Base-by-base conservation (phyloP, 202 grass and related monocot species). In the Hordeum pubiflorum region DNA sequence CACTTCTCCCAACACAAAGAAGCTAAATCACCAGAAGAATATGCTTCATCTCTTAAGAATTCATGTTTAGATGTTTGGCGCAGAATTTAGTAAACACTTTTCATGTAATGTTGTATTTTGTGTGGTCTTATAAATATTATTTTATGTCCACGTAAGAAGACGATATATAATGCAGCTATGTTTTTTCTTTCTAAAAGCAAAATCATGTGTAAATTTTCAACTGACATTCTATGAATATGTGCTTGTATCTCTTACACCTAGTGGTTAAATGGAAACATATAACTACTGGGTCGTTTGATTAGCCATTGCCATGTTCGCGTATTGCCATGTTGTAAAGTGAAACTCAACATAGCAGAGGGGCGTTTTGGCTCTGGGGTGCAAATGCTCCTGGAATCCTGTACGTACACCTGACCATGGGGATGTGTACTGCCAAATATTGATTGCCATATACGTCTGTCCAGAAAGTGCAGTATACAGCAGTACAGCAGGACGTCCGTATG, bases 11-110 rank as follows among this genome's bases (percentile, higher is more conserved):
- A 33, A 4, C 32, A 33, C 5, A 33, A 33, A 78, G 85, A 66
- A 39, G 76, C 23, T 66, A 97, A 84, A 82, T 92, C 89, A 73
- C 84, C 89, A 41, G 84, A 85, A n/a, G 88, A 82, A 34, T 82
- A 82, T 40, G 56, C 84, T 37, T 94, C 91, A 81, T 89, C 77
- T 82, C 76, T 86, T 22, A 97, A 66, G 48, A 92, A 83, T 88
- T 97, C 21, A 48, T 27, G 68, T 97, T 90, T 58, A 97, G 84
- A 78, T 89, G 83, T 69, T 86, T 97, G 63, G 94, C 92, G 73
- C 90, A 97, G 82, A 97, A 97, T 54, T 85, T 97, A 31, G 94
- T 72, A 20, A 97, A 92, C 14, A 76, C 84, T 88, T 97, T 97
- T 68, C 94, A 92, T 97, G 24, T 26, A 26, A 26, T 26, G 24